Evolutionary conservation across 2,329 filamentous ascomycete species (phyloP), one percentile per base, ranked within the genome.

Genomic region (Mycosphaerelloides madeirae): DNA sequence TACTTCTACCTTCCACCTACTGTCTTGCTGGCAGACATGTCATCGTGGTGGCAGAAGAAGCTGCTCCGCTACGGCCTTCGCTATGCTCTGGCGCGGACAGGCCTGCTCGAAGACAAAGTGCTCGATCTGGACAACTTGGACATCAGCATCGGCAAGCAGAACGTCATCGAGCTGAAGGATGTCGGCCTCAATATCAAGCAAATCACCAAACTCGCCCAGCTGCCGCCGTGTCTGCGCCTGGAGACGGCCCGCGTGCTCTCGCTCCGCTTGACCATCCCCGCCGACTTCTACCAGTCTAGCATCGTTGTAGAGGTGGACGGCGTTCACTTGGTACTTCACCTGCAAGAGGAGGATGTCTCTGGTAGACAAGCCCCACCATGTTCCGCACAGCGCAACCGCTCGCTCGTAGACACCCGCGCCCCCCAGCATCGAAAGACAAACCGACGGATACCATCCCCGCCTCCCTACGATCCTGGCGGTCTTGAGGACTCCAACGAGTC

Each of bases 61-160:
- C 77, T 97, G 59, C 78, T 97, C 54, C 51, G 54, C 43, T 59
- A 61, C 32, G 56, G 46, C 36, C 38, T 56, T 19, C 84, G 87
- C 56, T 95, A 93, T 72, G 87, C 84, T 38, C 74, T 98, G 32
- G 84, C 85, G 18, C 82, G 84, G 46, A 76, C 95, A 47, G 89
- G 95, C 57, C 76, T 96, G 43, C 79, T 98, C 48, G 93, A 97
- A 61, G 85, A 87, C 45, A 85, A 94, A 62, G 83, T 85, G 11
- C 73, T 96, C 55, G 86, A 96, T 60, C 77, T 93, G 50, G 88
- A 93, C 53, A 87, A 88, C 55, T 71, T 97, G 52, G 88, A 94
- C 57, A 80, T 96, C 55, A 83, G 82, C 35, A 79, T 87, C 68
- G 93, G 93, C 28, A 83, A 84, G 65, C 83, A 84, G 54, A 93